A percentile compares a stretch with the other conserved stretches of the same genome.
phyloP scores from a whole-genome alignment of 306 rosid species.

The Clitoria ternatea region DNA sequence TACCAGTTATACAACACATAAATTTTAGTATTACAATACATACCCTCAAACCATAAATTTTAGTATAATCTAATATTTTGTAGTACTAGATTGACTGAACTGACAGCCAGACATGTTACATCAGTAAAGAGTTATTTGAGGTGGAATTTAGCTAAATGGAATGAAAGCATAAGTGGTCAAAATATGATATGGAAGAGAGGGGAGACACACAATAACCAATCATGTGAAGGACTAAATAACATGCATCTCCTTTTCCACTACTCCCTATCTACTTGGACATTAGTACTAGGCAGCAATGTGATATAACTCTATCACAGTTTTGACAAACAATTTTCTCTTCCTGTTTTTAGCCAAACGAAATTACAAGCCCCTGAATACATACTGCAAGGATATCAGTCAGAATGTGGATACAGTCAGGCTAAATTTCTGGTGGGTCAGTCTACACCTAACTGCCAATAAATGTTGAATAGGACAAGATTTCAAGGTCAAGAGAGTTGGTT shows the following conservation, averaged over 20 bases:
- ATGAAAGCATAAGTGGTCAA: constrained; percentile 6
- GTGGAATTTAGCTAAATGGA: constrained; percentile 24
- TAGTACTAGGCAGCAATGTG: neutral
- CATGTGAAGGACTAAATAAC: constrained; percentile 30
- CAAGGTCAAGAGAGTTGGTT: constrained; percentile 89
- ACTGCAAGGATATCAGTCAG: constrained; percentile 21
- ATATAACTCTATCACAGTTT: constrained; percentile 20
- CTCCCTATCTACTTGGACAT: constrained; percentile 24
- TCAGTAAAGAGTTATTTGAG: constrained; percentile 11
- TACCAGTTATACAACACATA: constrained; percentile 7
- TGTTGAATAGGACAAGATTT: constrained; percentile 60
- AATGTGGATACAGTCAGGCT: constrained; percentile 19
- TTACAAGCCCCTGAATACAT: constrained; percentile 19
- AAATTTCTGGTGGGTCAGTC: constrained; percentile 57
- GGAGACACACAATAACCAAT: constrained; percentile 31
- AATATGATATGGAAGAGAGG: constrained; percentile 5
- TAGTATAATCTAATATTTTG: constrained; percentile 13
- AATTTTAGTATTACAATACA: constrained; percentile 12
- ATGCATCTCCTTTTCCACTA: constrained; percentile 20
- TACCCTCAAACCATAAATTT: neutral
- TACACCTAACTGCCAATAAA: constrained; percentile 47
- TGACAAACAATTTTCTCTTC: neutral
- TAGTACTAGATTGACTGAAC: constrained; percentile 20
- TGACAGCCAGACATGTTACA: constrained; percentile 34
- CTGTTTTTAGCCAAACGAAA: constrained; percentile 28